Evolutionary conservation across 768 basidiomycete genomes (phyloP).

Genomic region (Auriscalpium vulgare): DNA sequence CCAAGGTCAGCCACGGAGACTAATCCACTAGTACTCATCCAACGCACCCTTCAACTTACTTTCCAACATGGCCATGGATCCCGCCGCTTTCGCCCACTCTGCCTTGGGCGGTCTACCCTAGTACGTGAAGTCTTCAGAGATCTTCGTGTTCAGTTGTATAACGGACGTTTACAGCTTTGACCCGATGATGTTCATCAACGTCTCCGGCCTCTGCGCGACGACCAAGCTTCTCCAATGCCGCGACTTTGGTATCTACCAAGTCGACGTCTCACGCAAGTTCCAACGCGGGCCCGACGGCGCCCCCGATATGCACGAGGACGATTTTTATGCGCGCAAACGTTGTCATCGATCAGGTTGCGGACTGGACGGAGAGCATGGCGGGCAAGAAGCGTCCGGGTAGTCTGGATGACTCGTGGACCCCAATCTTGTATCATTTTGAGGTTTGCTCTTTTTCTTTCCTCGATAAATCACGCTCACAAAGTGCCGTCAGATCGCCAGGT

Average conservation of each 20-base stretch:
- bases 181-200: neutral
- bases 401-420: constrained; percentile 19
- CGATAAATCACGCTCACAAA: neutral
- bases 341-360: constrained; percentile 20
- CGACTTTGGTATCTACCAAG: neutral
- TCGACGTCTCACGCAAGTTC: constrained; percentile 18
- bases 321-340: constrained; percentile 23
- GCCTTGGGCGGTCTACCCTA: neutral
- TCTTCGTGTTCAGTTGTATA: too few species aligned
- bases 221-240: neutral
- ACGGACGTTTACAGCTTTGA: too few species aligned
- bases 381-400: neutral
- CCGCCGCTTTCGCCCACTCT: neutral
- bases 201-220: neutral
- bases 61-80: neutral
- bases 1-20: too few species aligned
- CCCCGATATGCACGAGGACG: constrained; percentile 19
- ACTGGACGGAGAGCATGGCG: constrained; percentile 10
- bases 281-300: constrained; percentile 11
- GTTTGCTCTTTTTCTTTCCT: constrained; percentile 11
- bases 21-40: too few species aligned
- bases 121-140: too few species aligned
- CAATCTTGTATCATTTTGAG: constrained; percentile 28
- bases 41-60: neutral
- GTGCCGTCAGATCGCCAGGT: constrained; percentile 18